Percentiles rank a stretch among this genome's conserved stretches.
phyloP scores from a whole-genome alignment of 2,329 filamentous ascomycete species.

The Monilinia polystroma region DNA sequence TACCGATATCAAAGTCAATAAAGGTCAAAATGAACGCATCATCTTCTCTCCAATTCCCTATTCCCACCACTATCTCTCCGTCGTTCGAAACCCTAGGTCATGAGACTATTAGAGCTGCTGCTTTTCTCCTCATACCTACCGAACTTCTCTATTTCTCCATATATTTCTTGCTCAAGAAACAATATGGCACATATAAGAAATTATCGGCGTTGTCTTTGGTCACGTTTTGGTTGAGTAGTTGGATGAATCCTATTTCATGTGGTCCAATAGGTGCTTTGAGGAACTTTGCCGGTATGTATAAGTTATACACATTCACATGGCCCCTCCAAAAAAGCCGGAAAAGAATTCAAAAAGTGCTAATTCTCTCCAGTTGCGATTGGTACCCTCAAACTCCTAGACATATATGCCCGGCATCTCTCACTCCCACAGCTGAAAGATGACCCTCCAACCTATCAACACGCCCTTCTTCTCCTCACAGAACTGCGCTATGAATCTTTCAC shows the following conservation, averaged over 20 bases:
- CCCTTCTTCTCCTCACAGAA: conserved; percentile 43
- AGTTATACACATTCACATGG: not conserved
- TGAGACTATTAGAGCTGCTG: conserved; percentile 34
- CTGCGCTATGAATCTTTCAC: conserved; percentile 47
- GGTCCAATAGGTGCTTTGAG: conserved; percentile 39
- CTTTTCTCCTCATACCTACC: conserved; percentile 36
- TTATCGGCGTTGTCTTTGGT: conserved; percentile 33
- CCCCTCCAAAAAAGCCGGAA: not conserved
- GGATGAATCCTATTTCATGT: conserved; percentile 39
- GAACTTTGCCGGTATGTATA: conserved; percentile 40
- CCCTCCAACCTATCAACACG: conserved; percentile 37
- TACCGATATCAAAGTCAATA: not conserved
- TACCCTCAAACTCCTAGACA: conserved; percentile 45
- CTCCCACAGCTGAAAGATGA: conserved; percentile 34
- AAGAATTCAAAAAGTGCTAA: conserved; percentile 6
- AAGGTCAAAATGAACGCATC: conserved; percentile 34
- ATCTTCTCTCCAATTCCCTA: conserved; percentile 25
- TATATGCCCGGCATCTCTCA: conserved; percentile 42
- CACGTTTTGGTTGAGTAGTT: conserved; percentile 36
- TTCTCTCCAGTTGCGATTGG: conserved; percentile 40
- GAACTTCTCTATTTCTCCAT: conserved; percentile 40
- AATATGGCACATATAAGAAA: conserved; percentile 31
- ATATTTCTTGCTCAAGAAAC: conserved; percentile 37
- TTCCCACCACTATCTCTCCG: conserved; percentile 30
- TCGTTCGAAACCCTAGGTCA: conserved; percentile 32